These are phyloP conservation scores for Oehlia diaphana DNA, from an alignment of 192 early-diverging fungal genomes.

Conservation along the genomic window DNA sequence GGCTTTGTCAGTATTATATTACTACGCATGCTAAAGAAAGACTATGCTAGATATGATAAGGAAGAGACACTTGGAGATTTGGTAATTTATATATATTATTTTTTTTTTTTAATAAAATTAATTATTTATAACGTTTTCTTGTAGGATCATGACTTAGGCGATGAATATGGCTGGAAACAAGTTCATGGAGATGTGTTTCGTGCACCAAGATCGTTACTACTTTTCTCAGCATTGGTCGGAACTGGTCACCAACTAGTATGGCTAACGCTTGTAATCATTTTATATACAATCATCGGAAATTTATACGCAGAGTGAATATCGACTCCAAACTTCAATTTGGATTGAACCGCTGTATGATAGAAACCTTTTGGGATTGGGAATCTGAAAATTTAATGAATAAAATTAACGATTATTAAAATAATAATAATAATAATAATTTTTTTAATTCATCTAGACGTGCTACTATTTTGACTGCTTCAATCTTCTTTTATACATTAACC, in stretches of 20 bases:
- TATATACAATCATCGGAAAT: constrained; percentile 59
- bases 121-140: not conserved
- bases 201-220: constrained; percentile 60
- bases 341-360: constrained; percentile 5
- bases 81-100: constrained; percentile 39
- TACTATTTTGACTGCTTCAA: constrained; percentile 71
- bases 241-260: constrained; percentile 62
- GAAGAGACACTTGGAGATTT: constrained; percentile 67
- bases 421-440: not conserved
- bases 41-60: constrained; percentile 77
- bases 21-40: constrained; percentile 67
- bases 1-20: constrained; percentile 79
- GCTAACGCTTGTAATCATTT: constrained; percentile 51
- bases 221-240: constrained; percentile 70
- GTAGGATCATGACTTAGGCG: constrained; percentile 69
- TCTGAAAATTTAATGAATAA: not conserved
- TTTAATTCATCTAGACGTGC: constrained; percentile 42
- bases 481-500: constrained; percentile 79
- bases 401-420: not conserved
- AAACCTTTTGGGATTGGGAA: not conserved
- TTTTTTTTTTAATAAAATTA: not conserved
- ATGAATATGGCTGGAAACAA: constrained; percentile 90
- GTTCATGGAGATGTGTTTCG: constrained; percentile 87
- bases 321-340: constrained; percentile 5
- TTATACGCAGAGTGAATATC: constrained; percentile 50